Evolutionary conservation across 176 grass and related monocot species (phyloP), one percentile per base, ranked within the genome.

Genomic region (Eragrostis nindensis): DNA sequence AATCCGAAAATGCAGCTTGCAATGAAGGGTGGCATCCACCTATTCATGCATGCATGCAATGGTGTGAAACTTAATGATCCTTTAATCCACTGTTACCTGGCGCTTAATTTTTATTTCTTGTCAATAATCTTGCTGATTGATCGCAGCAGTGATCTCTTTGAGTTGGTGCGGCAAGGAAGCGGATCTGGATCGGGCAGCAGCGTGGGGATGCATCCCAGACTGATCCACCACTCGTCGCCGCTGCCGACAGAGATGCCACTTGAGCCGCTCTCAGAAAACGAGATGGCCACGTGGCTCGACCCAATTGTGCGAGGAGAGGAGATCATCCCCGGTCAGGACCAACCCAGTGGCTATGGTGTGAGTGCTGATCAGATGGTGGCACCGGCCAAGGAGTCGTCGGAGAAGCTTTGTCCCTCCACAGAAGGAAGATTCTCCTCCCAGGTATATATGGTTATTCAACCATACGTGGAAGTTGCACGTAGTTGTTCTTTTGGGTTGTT

Each of bases 121-220:
- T 36, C 4, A 36, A 36, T 36, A 36, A 36, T 36, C 32, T 36
- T 36, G 32, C 32, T 36, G 2, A 2, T 36, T 36, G 4, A 53
- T 55, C 10, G n/a, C 57, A 82, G 80, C 7, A 69, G 14, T 19
- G 80, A 73, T 41, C 69, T 82, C 21, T 64, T 73, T 46, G 80
- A 65, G 29, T 12, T 73, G 43, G 56, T 49, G 56, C 25, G 21
- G 27, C 57, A 18, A 49, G 48, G 26, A 19, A 52, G 50, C n/a
- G 66, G 39, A 8, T 14, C 24, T 15, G 25, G 2, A 17, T 27
- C 29, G 5, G 27, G 29, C 13, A 64, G 29, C 61, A 38, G 29
- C 29, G 17, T 0, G 14, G 26, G 6, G 61, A 63, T 7, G 62
- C 14, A 18, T 14, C 12, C 4, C 5, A 29, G 6, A 27, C 1